Evolutionary conservation across 2,329 filamentous ascomycete genomes (phyloP).

Genomic region (Fusarium liriodendri): DNA sequence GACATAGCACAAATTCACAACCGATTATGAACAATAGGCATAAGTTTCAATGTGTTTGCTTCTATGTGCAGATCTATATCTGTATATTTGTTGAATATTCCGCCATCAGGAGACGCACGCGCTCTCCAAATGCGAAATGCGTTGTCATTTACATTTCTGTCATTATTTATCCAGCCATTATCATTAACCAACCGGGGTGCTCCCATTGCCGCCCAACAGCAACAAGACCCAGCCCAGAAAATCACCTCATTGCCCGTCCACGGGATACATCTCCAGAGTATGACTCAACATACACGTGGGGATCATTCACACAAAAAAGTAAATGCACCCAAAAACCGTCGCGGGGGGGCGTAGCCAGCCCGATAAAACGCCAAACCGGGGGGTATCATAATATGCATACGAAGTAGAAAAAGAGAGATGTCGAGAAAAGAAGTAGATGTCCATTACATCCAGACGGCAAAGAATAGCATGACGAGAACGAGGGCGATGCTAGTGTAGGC

Average conservation of each 20-base stretch:
- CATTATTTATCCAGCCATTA: conserved; percentile 39
- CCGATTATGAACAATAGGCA: neutral
- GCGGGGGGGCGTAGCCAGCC: conserved; percentile 29
- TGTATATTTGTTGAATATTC: conserved; percentile 8
- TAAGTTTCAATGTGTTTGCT: neutral
- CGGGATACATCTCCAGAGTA: conserved; percentile 18
- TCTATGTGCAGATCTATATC: conserved; percentile 20
- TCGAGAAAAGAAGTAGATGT: neutral
- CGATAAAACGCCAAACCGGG: conserved; percentile 41
- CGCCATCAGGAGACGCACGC: neutral
- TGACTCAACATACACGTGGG: conserved; percentile 4
- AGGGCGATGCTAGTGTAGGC: conserved; percentile 44
- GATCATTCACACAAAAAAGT: neutral
- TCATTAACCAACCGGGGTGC: conserved; percentile 30
- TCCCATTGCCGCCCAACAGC: conserved; percentile 27
- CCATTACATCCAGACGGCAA: conserved; percentile 43
- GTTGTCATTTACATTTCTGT: conserved; percentile 33
- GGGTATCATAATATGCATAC: conserved; percentile 42
- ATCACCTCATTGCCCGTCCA: neutral
- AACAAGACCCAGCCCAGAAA: neutral
- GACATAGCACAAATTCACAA: neutral
- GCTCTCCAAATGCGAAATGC: neutral
- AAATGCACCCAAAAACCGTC: conserved; percentile 8
- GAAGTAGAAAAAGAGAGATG: conserved; percentile 8
- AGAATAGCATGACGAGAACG: conserved; percentile 44